phyloP scores from a whole-genome alignment of 352 stramenopile genomes.

The Elongisporangium senticosum region DNA sequence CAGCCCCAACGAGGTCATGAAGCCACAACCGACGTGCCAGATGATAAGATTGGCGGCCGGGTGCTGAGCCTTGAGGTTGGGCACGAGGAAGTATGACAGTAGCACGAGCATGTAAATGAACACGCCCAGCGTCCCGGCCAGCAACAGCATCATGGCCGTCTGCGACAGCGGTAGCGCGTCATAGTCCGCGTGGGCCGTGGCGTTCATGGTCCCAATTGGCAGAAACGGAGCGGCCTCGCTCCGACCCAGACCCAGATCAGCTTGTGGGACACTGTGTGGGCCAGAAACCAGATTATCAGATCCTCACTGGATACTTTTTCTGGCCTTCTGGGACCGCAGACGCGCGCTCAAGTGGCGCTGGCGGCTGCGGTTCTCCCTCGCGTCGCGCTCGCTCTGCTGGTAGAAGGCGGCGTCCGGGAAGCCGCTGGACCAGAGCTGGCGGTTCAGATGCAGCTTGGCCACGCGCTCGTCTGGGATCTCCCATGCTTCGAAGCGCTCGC shows the following conservation, averaged over 20 bases:
- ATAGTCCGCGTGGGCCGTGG: slow-evolving; percentile 21
- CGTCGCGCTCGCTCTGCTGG: slow-evolving; percentile 14
- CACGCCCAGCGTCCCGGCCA: slow-evolving; percentile 47
- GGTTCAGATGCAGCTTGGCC: slow-evolving; percentile 28
- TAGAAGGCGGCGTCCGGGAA: slow-evolving; percentile 48
- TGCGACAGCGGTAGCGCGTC: slow-evolving; percentile 50
- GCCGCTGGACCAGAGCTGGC: slow-evolving; percentile 33
- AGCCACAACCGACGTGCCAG: slow-evolving; percentile 65
- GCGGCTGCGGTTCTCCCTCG: background rate
- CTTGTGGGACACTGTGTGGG: background rate
- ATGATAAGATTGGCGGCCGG: slow-evolving; percentile 69
- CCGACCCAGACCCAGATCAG: background rate
- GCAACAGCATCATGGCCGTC: slow-evolving; percentile 49
- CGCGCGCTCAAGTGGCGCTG: background rate
- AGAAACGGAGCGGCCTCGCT: background rate
- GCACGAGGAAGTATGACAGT: slow-evolving; percentile 63
- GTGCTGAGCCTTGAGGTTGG: slow-evolving; percentile 76
- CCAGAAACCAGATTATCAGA: background rate
- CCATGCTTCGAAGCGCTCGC: slow-evolving; percentile 26
- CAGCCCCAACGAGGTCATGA: slow-evolving; percentile 57
- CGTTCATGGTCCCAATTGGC: background rate
- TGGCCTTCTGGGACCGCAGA: background rate
- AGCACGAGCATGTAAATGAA: slow-evolving; percentile 62
- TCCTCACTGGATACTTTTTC: background rate
- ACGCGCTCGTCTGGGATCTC: slow-evolving; percentile 40